Base-by-base conservation (phyloP, 495 filamentous ascomycete genomes). In the Articulospora tetracladia region DNA sequence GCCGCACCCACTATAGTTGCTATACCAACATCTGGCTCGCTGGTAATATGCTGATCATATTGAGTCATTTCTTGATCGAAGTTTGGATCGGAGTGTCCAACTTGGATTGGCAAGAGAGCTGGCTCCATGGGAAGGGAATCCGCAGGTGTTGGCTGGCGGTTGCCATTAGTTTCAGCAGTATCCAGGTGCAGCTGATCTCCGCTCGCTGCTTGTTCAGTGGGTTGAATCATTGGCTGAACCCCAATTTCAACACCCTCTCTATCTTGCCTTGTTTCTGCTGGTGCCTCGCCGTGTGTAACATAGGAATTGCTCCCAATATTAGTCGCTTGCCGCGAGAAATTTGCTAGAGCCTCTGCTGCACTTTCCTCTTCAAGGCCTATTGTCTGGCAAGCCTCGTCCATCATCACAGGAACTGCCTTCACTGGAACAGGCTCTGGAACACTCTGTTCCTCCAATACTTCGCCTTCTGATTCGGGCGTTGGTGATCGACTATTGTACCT, bases 401-500 rank as follows among this genome's bases (percentile, higher is more conserved):
- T 58, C 79, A 76, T 80, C 8, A 61, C 56, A 0, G 69, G 69
- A 50, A 46, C 66, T 44, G 56, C 27, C 15, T 51, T 53, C n/a
- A n/a, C 25, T 30, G 34, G 15, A 26, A 50, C 32, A 19, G 47
- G 23, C 3, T 55, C 47, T 0, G 44, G 46, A 32, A 25, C 25
- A 4, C 25, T 15, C 2, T 28, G n/a, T 15, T 52, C 28, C 1
- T 23, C 57, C 13, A 52, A 24, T 47, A 22, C 12, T 27, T 66
- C 66, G 12, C 65, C 59, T 13, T 78, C 57, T 27, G 30, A 28
- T 49, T 68, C 62, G 15, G 62, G 66, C 17, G 63, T 63, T 27
- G 61, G 61, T 23, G 61, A 56, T 23, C 73, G 68, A 61, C 88
- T 86, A 26, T 77, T 73, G 66, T 90, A 85, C 57, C 82, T 83